Base-by-base conservation (phyloP, 2,329 filamentous ascomycete genomes). In the Venturia carpophila region DNA sequence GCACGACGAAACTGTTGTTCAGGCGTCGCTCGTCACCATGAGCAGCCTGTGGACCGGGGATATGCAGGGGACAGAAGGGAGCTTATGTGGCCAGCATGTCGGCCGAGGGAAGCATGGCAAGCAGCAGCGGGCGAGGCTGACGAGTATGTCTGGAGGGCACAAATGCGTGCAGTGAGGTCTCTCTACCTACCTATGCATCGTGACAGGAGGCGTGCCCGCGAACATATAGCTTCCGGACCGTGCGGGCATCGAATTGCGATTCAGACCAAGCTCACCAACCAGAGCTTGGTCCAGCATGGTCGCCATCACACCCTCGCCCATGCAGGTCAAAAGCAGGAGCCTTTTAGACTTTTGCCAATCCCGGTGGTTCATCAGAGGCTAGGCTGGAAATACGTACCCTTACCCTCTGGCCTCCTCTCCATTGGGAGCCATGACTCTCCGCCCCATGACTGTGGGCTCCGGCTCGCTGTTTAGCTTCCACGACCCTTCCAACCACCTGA, bases 311-410 rank as follows among this genome's bases (percentile, higher is more conserved):
- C 34, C 52, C 30, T n/a, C 4, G 27, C 15, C 52, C 52, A 56
- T 56, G 52, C 52, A 56, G 49, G 49, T 34, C 24, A 21, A 21
- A 55, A 55, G 49, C 49, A 55, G 49, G 49, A 55, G 49, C 49
- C 15, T 55, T 27, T 55, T 55, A 30, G 49, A 9, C n/a, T 24
- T 55, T 55, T 55, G 24, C 17, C 30, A 19, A n/a, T 34, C 30
- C 52, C 17, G 1, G 45, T 17, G 19, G 45, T 47, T 47, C 45
- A 21, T 47, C 45, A 47, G 21, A 47, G 21, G 45, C 45, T 55
- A 34, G 49, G 58, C 37, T 43, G n/a, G 37, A 27, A 60, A 34
- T 42, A 42, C 58, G 10, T 15, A 24, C 34, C 34, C 1, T 41
- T 41, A n/a, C 17, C 58, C 34, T 5, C 1, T n/a, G 58, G 13